phyloP scores from a whole-genome alignment of 805 yeast genomes.

The Suhomyces sp. region DNA sequence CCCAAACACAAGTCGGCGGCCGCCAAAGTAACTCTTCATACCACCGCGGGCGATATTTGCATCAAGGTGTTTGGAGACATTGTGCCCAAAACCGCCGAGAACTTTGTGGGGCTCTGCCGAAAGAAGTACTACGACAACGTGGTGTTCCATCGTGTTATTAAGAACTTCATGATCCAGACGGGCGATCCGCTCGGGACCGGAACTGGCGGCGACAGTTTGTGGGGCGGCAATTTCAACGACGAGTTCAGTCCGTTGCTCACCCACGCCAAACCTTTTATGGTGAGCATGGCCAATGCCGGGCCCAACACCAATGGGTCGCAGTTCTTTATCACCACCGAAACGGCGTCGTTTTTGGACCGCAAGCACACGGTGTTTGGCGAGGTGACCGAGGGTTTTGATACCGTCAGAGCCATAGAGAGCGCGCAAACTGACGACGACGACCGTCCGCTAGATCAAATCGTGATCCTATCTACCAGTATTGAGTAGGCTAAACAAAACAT shows the following conservation, averaged over 20 bases:
- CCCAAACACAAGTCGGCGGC: not conserved
- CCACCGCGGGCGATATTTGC: conserved; percentile 43
- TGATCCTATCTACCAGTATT: conserved; percentile 19
- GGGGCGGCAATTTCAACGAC: conserved; percentile 26
- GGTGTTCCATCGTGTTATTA: conserved; percentile 25
- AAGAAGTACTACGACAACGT: conserved; percentile 38
- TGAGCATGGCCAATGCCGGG: conserved; percentile 30
- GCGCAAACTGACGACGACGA: conserved; percentile 17
- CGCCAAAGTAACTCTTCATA: conserved; percentile 20
- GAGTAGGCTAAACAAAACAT: not conserved
- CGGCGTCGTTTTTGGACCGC: conserved; percentile 17
- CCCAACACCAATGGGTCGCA: conserved; percentile 26
- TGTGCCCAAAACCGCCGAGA: conserved; percentile 42
- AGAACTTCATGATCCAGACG: conserved; percentile 24
- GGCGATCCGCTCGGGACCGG: conserved; percentile 25
- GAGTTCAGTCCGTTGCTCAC: conserved; percentile 24
- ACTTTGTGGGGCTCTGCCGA: conserved; percentile 33
- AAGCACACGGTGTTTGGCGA: conserved; percentile 28
- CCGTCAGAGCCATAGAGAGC: conserved; percentile 15
- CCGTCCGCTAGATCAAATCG: conserved; percentile 19
- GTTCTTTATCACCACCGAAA: conserved; percentile 23
- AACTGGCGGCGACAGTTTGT: conserved; percentile 26
- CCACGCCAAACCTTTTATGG: conserved; percentile 30
- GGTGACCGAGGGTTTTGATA: conserved; percentile 20
- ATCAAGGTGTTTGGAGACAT: conserved; percentile 30